Percentiles rank a stretch among this genome's conserved stretches.
These are phyloP conservation scores for Desmodesmus armatus DNA, from an alignment of 139 green algal species.

Conservation along the genomic window DNA sequence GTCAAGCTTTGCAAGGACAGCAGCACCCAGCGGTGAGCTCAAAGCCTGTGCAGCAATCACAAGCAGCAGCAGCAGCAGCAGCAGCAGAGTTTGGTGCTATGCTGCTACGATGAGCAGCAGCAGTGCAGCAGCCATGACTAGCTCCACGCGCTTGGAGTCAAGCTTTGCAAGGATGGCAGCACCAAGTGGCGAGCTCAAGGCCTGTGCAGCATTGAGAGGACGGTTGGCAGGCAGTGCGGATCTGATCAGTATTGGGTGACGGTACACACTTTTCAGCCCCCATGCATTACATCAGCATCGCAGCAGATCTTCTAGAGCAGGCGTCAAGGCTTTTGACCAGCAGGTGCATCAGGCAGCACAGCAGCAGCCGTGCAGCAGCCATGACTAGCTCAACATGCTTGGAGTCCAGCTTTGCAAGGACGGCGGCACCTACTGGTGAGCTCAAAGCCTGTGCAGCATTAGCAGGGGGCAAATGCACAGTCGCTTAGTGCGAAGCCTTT, in stretches of 20 bases:
- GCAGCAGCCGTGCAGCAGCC: background rate
- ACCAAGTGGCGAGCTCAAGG: background rate
- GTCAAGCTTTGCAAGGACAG: background rate
- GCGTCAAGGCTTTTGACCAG: background rate
- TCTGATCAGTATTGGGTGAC: no score
- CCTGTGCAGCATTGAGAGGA: background rate
- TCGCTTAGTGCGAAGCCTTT: no score
- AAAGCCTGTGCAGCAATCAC: background rate
- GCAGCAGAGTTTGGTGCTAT: background rate
- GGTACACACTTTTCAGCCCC: no score
- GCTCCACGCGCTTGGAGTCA: background rate
- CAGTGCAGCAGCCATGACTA: background rate
- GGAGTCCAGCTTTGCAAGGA: background rate
- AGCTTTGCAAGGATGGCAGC: background rate
- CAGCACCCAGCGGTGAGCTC: slow-evolving; percentile 27
- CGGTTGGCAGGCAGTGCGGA: no score
- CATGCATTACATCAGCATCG: slow-evolving; percentile 2
- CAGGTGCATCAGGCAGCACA: background rate
- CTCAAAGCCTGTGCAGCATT: background rate
- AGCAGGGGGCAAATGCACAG: background rate
- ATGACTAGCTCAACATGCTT: slow-evolving; percentile 8
- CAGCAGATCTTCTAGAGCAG: background rate
- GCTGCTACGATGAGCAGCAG: background rate
- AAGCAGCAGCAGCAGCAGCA: background rate
- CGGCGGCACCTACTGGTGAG: slow-evolving; percentile 27